Base-by-base conservation (phyloP, 2,329 filamentous ascomycete species). In the Fusarium metavorans region DNA sequence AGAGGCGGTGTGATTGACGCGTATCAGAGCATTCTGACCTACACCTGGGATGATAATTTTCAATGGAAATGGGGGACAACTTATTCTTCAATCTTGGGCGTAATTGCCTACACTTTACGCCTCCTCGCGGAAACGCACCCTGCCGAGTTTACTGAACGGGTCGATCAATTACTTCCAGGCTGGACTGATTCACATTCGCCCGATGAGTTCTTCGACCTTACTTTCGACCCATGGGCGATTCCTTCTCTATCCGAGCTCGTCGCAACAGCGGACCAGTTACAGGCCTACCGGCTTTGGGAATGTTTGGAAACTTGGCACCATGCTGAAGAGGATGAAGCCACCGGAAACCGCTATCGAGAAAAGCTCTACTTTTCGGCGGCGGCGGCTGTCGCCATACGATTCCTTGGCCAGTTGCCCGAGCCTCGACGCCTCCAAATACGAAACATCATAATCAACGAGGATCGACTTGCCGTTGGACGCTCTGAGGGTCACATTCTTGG, bases 281-380 rank as follows among this genome's bases (percentile, higher is more conserved):
- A 54, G 2, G 16, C 48, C 0, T 4, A 23, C 0, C 2, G 4
- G 2, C 10, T 52, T 18, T 59, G 64, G n/a, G 6, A 34, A 0
- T 7, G 1, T 13, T 23, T 43, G 9, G 25, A n/a, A 9, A 4
- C 2, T 2, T 68, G 66, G 67, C 6, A 20, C 20, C 27, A 23
- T 2, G 11, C 2, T 2, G 0, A 6, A 16, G 2, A 39, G 4
- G 6, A 57, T 1, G 16, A 48, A 4, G 9, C 37, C 2, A 23
- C 41, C 0, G 48, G 5, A n/a, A 59, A 25, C 2, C 9, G 16
- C 27, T 66, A 66, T 10, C 67, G 67, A 1, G 4, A 30, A 13
- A 59, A 43, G 4, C n/a, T 58, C 8, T 30, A 30, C 14, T 68
- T 71, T 4, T 76, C 71, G 0, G 73, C 69, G 0, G 73, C 69